Conservation (phyloP, 2,329 filamentous ascomycete species). For the Exserohilum rostratum region DNA sequence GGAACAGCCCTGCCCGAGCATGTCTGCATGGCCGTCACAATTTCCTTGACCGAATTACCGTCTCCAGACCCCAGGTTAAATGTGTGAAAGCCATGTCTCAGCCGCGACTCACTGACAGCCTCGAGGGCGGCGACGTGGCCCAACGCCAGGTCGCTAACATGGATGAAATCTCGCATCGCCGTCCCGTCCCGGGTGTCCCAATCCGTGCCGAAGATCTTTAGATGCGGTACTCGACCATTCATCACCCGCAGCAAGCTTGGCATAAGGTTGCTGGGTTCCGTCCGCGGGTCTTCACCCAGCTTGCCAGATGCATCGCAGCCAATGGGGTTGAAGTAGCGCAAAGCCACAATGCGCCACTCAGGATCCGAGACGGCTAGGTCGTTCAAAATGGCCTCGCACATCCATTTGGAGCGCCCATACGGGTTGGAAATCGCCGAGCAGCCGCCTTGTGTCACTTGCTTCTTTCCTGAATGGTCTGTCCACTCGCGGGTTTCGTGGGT, state of each 20-base stretch:
- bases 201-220: too few species aligned
- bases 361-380: conserved; percentile 64
- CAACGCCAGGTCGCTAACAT: conserved; percentile 66
- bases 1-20: conserved; percentile 29
- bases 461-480: background rate
- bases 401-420: conserved; percentile 68
- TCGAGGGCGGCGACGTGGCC: conserved; percentile 64
- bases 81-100: conserved; percentile 28
- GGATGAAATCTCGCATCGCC: conserved; percentile 68
- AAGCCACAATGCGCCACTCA: conserved; percentile 64
- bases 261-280: too few species aligned
- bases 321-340: conserved; percentile 68
- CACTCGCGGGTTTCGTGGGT: conserved; percentile 44
- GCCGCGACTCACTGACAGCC: too few species aligned
- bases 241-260: too few species aligned
- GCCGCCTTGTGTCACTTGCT: conserved; percentile 6
- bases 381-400: conserved; percentile 67
- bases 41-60: conserved; percentile 42
- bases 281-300: conserved; percentile 67
- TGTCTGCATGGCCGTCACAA: conserved; percentile 38
- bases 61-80: conserved; percentile 46
- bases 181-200: conserved; percentile 68
- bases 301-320: conserved; percentile 66
- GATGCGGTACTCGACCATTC: too few species aligned
- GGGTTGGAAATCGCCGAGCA: conserved; percentile 59